Evolutionary conservation across 225 moss, liverwort and hornwort species (phyloP).

Genomic region (Takakia lepidozioides): DNA sequence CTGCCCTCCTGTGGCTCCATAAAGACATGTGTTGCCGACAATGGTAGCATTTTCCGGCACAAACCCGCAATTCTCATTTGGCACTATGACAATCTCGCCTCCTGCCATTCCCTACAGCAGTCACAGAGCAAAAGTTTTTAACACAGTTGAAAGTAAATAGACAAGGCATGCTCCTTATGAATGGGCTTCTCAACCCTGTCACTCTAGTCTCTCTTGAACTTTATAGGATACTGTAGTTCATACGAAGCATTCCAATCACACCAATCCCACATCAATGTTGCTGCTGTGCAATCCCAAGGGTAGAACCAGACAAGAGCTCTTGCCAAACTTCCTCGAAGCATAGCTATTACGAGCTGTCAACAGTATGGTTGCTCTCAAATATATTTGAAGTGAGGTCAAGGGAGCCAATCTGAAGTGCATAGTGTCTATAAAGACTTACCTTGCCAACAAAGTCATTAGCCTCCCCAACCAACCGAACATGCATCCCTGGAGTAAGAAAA

Average conservation of each 20-base stretch:
- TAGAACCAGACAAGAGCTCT: background rate
- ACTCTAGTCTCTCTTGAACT: too few species aligned
- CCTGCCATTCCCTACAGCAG: constrained; percentile 86
- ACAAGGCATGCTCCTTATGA: too few species aligned
- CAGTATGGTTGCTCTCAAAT: too few species aligned
- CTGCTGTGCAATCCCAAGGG: background rate
- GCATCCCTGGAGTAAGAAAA: constrained; percentile 75
- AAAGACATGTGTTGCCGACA: constrained; percentile 90
- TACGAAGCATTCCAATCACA: too few species aligned
- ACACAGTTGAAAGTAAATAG: too few species aligned
- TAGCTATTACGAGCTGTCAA: too few species aligned
- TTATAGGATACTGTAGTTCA: too few species aligned
- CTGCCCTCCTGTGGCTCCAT: constrained; percentile 99
- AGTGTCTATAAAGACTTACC: constrained; percentile 29
- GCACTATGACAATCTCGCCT: constrained; percentile 77
- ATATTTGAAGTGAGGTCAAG: too few species aligned
- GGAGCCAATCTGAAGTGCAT: too few species aligned
- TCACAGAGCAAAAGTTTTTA: background rate
- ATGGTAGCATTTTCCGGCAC: constrained; percentile 80
- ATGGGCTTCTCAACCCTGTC: too few species aligned
- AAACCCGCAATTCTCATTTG: constrained; percentile 37
- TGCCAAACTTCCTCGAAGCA: too few species aligned
- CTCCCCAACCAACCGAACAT: constrained; percentile 76
- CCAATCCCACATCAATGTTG: too few species aligned
- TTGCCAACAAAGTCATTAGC: constrained; percentile 97